These are phyloP conservation scores for Huntiella bhutanensis DNA, from an alignment of 2,329 filamentous ascomycete species.

Conservation along the genomic window DNA sequence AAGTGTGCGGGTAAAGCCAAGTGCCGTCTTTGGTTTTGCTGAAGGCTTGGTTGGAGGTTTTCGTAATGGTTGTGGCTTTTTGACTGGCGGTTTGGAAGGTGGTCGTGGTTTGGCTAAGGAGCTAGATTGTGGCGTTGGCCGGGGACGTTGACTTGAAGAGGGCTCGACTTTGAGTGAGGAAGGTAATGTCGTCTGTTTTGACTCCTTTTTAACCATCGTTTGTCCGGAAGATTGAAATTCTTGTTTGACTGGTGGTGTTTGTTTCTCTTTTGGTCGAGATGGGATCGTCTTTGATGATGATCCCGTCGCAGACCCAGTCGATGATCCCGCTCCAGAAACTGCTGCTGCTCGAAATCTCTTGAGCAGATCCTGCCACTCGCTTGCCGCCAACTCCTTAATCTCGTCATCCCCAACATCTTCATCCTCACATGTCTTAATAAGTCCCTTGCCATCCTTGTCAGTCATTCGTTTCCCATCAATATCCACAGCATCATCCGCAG, in stretches of 20 bases:
- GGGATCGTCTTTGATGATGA: background rate
- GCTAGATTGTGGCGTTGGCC: background rate
- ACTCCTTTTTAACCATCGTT: background rate
- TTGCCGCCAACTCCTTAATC: slow-evolving; percentile 20
- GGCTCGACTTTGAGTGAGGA: background rate
- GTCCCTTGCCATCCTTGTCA: slow-evolving; percentile 44
- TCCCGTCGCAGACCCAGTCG: background rate
- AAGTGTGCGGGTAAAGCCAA: slow-evolving; percentile 6
- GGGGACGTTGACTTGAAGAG: background rate
- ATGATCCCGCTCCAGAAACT: background rate
- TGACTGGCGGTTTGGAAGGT: background rate
- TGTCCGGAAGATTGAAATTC: background rate
- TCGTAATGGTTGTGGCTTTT: background rate
- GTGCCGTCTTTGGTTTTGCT: background rate
- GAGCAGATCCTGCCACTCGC: slow-evolving; percentile 47
- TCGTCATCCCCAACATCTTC: slow-evolving; percentile 41
- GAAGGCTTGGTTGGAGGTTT: background rate
- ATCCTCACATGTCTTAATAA: slow-evolving; percentile 54
- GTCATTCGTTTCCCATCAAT: slow-evolving; percentile 44
- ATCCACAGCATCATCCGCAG: slow-evolving; percentile 36
- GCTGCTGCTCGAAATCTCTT: slow-evolving; percentile 4
- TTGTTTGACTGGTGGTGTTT: background rate
- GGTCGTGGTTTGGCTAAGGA: background rate
- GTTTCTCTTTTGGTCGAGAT: background rate
- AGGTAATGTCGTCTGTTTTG: background rate